Conservation (phyloP, 805 yeast genomes). For the Wickerhamiella qilinensis region DNA sequence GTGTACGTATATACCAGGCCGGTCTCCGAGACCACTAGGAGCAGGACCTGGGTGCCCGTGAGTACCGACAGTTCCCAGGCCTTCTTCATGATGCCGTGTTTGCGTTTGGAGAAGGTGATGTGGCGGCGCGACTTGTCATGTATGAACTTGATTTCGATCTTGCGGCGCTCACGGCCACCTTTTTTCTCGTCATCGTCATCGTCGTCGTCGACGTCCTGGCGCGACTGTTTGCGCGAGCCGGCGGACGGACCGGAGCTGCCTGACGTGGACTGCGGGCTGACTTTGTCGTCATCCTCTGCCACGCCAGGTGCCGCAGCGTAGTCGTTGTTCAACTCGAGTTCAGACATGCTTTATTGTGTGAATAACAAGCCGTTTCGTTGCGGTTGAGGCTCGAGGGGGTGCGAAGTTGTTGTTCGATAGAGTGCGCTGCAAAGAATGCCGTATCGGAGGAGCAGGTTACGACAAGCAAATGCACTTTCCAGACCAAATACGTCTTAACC, state of each 20-base stretch:
- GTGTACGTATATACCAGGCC: conserved; percentile 96
- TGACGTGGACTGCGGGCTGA: neutral
- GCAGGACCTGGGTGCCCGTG: conserved; percentile 92
- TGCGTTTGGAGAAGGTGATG: conserved; percentile 93
- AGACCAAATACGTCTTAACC: too few species aligned
- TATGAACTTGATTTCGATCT: conserved; percentile 91
- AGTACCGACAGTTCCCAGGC: conserved; percentile 95
- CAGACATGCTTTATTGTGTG: conserved; percentile 4
- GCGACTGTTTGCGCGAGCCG: neutral
- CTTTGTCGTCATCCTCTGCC: neutral
- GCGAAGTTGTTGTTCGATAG: too few species aligned
- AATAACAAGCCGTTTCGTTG: too few species aligned
- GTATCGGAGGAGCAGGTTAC: too few species aligned
- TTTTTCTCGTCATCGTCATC: conserved; percentile 31
- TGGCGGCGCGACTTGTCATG: conserved; percentile 97
- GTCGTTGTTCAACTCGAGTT: conserved; percentile 1
- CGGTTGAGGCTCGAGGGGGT: too few species aligned
- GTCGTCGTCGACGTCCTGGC: conserved; percentile 27
- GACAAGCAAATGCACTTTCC: too few species aligned
- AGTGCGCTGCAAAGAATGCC: too few species aligned
- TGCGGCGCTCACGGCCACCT: conserved; percentile 48
- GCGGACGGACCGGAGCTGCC: neutral
- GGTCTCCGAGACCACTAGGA: conserved; percentile 94
- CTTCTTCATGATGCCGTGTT: conserved; percentile 98
- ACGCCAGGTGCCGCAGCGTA: neutral